Evolutionary conservation across 352 stramenopile genomes (phyloP), one percentile per base, ranked within the genome.

Genomic region (Phytophthora fragariaefolia): DNA sequence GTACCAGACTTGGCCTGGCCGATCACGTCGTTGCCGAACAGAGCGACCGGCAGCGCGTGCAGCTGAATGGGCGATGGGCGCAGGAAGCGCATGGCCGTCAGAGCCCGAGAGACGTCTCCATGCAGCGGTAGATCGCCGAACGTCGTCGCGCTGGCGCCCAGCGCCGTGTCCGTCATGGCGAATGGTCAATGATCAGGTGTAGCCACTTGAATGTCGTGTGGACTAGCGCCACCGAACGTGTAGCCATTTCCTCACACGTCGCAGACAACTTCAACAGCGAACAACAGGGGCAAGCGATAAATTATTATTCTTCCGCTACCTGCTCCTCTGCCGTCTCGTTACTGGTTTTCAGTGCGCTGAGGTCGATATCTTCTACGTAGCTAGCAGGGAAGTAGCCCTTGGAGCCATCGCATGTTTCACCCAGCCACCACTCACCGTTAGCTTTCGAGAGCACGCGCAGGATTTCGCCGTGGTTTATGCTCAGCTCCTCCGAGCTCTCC

Each of bases 1-100:
- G 83, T 95, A 56, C 85, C 87, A 4, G 85, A 93, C 78, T 95
- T 93, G 72, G 87, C 85, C 63, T 95, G 87, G 2, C 78, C 87
- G 51, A 93, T 82, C 27, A 93, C 77, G 60, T 95, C 85, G 69
- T 83, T 93, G 48, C 86, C 86, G 45, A 92, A 94, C 30, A 94
- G 76, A 74, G 86, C 78, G 27, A 90, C 66, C 27, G 86, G 86
- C 61, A 94, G 59, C 36, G 86, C 82, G 17, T 74, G 73, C 49
- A 89, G 58, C 66, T 94, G 86, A 26, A 95, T 92, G 15, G 83
- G 82, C 58, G 84, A 95, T 23, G 86, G 82, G 1, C 54, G 38
- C 28, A 71, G 53, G 59, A 95, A 93, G 38, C 71, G 57, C 79
- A 92, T 91, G 28, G 38, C 55, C 22, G 51, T 46, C 30, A 95